Base-by-base conservation (phyloP, 805 yeast genomes). In the Starmerella tilneyi region DNA sequence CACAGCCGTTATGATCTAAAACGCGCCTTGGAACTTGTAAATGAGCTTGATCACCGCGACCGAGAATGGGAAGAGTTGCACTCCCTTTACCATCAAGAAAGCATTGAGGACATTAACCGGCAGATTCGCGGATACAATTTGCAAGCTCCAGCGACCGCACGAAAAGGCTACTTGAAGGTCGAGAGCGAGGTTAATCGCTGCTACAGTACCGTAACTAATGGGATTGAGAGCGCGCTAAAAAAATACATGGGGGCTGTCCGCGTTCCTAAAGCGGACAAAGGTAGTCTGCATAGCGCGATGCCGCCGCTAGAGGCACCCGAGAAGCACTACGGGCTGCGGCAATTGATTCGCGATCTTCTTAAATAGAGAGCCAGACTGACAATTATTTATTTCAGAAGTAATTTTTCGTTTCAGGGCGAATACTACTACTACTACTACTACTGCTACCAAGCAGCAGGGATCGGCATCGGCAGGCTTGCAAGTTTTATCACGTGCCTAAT, bases 61-160 rank as follows among this genome's bases (percentile, higher is more conserved):
- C 11, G 12, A 5, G 59, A 53, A 22, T 75, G 79, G 79, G 64
- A 65, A 40, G 17, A 27, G 1, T 54, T 55, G 2, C 63, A 69
- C 23, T 44, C 46, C 12, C 44, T 47, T 20, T 68, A 63, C 43
- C 61, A 68, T 29, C 59, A 61, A 0, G 49, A 62, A 1, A 61
- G 66, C 37, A 52, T 78, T 3, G 55, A 56, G 3, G 48, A 62
- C 7, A 53, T 76, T 36, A 78, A 78, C 55, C 72, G 67, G 48
- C 63, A 65, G 2, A 64, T 78, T 9, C 60, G 83, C 12, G 73
- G 78, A 0, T 78, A 78, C 53, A 78, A 78, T 52, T 53, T 78
- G 13, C 82, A 77, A 52, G 81, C 84, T 0, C 84, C 84, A 0
- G 50, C 71, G 39, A 63, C 78, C 0, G 75, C 82, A 0, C 76